Conservation (phyloP, 1,139 yeast genomes). For the Hansenula lynferdii region DNA sequence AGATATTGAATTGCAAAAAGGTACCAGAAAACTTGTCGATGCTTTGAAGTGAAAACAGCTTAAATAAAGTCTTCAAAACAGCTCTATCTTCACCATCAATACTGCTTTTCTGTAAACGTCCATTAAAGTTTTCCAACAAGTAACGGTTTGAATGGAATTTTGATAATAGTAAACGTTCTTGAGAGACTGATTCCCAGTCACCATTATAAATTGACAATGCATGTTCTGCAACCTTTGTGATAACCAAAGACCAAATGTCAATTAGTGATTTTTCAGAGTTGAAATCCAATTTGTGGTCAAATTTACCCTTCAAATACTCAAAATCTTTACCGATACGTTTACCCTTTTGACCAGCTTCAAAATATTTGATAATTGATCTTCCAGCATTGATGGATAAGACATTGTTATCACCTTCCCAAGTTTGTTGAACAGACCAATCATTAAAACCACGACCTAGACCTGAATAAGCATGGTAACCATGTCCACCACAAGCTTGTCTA, state of each 20-base stretch:
- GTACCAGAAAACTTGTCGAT: slow-evolving; percentile 74
- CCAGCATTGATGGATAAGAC: slow-evolving; percentile 83
- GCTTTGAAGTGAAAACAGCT: slow-evolving; percentile 63
- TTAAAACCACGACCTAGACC: slow-evolving; percentile 86
- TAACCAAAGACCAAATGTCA: slow-evolving; percentile 42
- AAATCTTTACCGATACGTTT: slow-evolving; percentile 38
- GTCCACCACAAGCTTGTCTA: slow-evolving; percentile 97
- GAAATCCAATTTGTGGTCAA: slow-evolving; percentile 27
- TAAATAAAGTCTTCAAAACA: slow-evolving; percentile 43
- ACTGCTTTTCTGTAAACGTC: slow-evolving; percentile 22
- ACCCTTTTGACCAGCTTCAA: slow-evolving; percentile 33
- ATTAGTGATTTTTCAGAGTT: slow-evolving; percentile 29
- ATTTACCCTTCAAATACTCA: slow-evolving; percentile 35
- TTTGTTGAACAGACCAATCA: slow-evolving; percentile 95
- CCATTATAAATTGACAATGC: slow-evolving; percentile 30
- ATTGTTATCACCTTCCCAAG: slow-evolving; percentile 97
- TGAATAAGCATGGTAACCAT: slow-evolving; percentile 86
- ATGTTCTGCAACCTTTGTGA: slow-evolving; percentile 31
- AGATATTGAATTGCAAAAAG: slow-evolving; percentile 63
- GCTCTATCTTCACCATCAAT: slow-evolving; percentile 28
- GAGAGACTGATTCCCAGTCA: slow-evolving; percentile 54
- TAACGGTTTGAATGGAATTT: slow-evolving; percentile 61
- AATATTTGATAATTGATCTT: slow-evolving; percentile 61
- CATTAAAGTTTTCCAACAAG: slow-evolving; percentile 27
- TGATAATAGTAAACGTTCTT: slow-evolving; percentile 53